Evolutionary conservation across 805 yeast species (phyloP), one percentile per base, ranked within the genome.

Genomic region (Vanderwaltozyma tropicalis): DNA sequence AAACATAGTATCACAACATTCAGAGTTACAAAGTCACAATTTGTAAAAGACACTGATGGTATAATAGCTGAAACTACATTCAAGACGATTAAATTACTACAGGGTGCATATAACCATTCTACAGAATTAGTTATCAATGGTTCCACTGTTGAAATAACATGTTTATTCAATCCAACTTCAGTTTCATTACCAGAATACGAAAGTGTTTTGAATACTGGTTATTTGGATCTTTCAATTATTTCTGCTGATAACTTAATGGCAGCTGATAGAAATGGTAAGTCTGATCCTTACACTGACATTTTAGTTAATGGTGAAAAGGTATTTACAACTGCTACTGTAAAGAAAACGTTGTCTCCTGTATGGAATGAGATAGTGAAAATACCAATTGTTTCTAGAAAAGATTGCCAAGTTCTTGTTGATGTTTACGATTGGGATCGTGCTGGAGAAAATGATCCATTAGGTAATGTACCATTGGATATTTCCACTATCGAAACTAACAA

Each of bases 361-460:
- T 87, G 92, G 88, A 78, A 84, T 54, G 92, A 84, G 49, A 57
- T 63, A 7, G 64, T 73, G 18, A 67, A 66, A 4, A 59, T 85
- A 46, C 78, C 82, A 4, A 57, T 82, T 41, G 67, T 72, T 27
- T 80, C 92, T 0, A 73, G 85, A 57, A 62, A 76, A 2, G 70
- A 81, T 52, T 63, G 72, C 19, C 49, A 62, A 14, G 54, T 80
- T 21, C 43, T 57, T 25, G 47, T 78, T 18, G 70, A 69, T 32
- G 74, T 78, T 14, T 72, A 62, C 50, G 92, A 83, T 57, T 83
- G 89, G 89, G 92, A 83, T 59, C 68, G 80, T 53, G 72, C 87
- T 18, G 88, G 84, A 44, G 72, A 69, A 36, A 75, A 78, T 57
- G 82, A 76, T 44, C 53, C 68, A 18, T 57, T 83, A 35, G 88